Evolutionary conservation across 306 rosid genomes (phyloP), one percentile per base, ranked within the genome.

Genomic region (Sesbania bispinosa): DNA sequence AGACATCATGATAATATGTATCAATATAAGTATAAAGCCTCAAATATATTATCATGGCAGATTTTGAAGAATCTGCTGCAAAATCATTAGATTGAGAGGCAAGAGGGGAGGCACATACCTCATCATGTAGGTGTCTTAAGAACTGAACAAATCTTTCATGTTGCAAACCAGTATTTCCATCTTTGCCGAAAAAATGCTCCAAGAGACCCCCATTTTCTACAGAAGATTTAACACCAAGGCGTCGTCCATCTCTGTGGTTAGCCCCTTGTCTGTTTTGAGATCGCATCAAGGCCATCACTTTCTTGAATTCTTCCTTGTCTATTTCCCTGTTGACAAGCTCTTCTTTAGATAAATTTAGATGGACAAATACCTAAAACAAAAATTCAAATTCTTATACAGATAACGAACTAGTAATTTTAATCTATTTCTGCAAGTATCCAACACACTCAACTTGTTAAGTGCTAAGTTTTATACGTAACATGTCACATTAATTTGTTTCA

Each of bases 241-340:
- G 81, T 9, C 77, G 69, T 26, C 89, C 86, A 1, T 86, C 82
- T 73, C 72, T 82, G 82, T 67, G 85, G 24, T 15, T 75, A 24
- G 89, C 86, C 26, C 85, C 96, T 78, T 88, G 89, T 68, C 81
- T 81, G 81, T 75, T 88, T 62, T 80, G 92, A 46, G 83, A 78
- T 66, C 89, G 74, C 98, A 92, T 88, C 82, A 88, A 67, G 2
- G 80, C 54, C 98, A 88, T 92, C 46, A 92, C 95, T 82, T 85
- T 86, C 74, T 86, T 84, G 77, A 92, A 89, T 64, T 92, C 98
- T 48, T 61, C 76, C 58, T 16, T 85, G 70, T 89, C 91, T 43
- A 92, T 92, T 73, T 78, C 86, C 62, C 96, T 89, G 69, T 67
- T 52, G 8, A 50, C 27, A 43, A 19, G n/a, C 54, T 8, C 66